Evolutionary conservation across 140 eudicot genomes (phyloP), one percentile per base, ranked within the genome.

Genomic region (Flaveria floridana): DNA sequence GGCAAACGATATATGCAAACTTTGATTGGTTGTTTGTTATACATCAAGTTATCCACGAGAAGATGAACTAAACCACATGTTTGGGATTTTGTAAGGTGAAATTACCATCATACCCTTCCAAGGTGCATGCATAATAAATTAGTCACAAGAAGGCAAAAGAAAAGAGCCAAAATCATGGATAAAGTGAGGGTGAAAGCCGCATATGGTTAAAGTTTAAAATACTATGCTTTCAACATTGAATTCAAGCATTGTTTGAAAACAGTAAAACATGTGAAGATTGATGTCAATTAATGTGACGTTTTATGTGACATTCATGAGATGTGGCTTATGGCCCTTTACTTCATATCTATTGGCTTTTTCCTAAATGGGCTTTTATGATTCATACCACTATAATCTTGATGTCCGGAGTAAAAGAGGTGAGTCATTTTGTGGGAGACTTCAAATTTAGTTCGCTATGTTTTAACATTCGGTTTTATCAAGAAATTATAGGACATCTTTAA

Each of bases 91-190:
- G 42, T 21, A 44, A 46, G 2, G 23, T 5, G 58, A 46, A 68
- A 68, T 44, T 68, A 68, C 73, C 1, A 68, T 44, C 21, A 20
- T 68, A 66, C 37, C 79, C 76, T 74, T 74, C 3, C 84, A 80
- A 68, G 80, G 68, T 74, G 84, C 76, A 47, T 61, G 76, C 75
- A 58, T 68, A 67, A 68, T 74, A 74, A 46, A 74, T 68, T 59
- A 59, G 72, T 74, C 76, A 80, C 84, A 76, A 80, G 74, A 80
- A 68, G 59, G 84, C 72, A 68, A 68, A 48, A 21, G 46, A 61
- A 59, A 74, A 75, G 50, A 6, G 72, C 72, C 79, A 68, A 68
- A 63, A 74, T 25, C 72, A 68, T 80, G 77, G 42, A 62, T 74
- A 74, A 80, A 74, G 84, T 56, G 66, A 47, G 50, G 16, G 46